These are phyloP conservation scores for Syncephalastrum monosporum DNA, from an alignment of 371 early-diverging fungal species.

Conservation along the genomic window DNA sequence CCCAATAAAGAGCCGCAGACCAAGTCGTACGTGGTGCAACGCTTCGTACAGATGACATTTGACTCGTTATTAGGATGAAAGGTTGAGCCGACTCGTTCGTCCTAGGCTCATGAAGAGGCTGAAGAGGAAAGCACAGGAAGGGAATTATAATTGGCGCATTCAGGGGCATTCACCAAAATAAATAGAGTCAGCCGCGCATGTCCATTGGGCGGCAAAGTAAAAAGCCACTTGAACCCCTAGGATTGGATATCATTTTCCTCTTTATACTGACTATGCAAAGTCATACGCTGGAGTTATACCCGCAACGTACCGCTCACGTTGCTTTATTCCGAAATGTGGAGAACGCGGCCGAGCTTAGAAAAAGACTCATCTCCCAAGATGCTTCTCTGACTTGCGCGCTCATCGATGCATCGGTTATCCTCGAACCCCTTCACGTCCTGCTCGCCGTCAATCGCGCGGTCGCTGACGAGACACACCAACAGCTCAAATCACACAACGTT, in stretches of 20 bases:
- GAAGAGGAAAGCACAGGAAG: too few relatives aligned
- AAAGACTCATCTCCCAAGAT: constrained; percentile 52
- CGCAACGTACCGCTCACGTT: constrained; percentile 45
- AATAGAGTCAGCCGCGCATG: background rate
- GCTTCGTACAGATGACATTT: too few relatives aligned
- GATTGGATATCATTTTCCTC: too few relatives aligned
- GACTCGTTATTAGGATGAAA: too few relatives aligned
- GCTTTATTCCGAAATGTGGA: constrained; percentile 52
- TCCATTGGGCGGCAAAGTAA: background rate
- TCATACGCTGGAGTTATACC: constrained; percentile 50
- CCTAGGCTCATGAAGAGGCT: too few relatives aligned
- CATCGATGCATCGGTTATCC: constrained; percentile 54
- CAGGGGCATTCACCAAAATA: background rate
- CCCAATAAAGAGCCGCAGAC: too few relatives aligned
- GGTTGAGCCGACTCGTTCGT: too few relatives aligned
- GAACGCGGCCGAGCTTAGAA: constrained; percentile 49
- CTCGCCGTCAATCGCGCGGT: constrained; percentile 54
- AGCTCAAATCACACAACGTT: constrained; percentile 54
- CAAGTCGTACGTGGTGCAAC: too few relatives aligned
- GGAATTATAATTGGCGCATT: too few relatives aligned
- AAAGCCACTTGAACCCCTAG: background rate
- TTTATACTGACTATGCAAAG: constrained; percentile 45
- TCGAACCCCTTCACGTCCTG: constrained; percentile 30
- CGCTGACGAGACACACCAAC: constrained; percentile 41
- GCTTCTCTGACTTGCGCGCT: constrained; percentile 45